These are phyloP conservation scores for Hypoxylon sp. DNA, from an alignment of 2,329 filamentous ascomycete species.

Conservation along the genomic window DNA sequence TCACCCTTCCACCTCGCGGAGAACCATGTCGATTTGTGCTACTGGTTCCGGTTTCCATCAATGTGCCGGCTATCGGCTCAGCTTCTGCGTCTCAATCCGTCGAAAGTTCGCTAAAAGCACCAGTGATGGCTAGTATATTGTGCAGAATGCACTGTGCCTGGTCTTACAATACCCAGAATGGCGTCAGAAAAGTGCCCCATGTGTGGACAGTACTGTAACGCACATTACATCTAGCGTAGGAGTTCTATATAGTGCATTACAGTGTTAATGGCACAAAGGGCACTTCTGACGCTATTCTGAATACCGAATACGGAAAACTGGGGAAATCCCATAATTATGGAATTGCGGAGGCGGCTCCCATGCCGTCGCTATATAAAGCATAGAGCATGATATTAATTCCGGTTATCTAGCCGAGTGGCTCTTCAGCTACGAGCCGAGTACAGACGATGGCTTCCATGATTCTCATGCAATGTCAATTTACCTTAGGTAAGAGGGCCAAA, in stretches of 20 bases:
- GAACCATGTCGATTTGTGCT: too few species aligned
- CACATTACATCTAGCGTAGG: too few species aligned
- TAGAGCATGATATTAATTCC: conserved; percentile 7
- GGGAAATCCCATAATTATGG: background rate
- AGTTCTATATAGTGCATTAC: too few species aligned
- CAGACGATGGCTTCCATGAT: background rate
- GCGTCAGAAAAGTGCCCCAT: too few species aligned
- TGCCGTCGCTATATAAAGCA: background rate
- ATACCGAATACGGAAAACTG: background rate
- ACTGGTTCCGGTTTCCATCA: too few species aligned
- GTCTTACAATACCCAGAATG: background rate
- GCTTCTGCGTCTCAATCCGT: background rate
- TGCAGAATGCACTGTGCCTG: background rate
- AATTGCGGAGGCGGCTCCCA: conserved; percentile 8
- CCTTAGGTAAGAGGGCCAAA: conserved; percentile 11
- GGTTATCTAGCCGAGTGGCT: conserved; percentile 2
- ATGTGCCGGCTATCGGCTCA: background rate
- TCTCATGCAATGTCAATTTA: background rate
- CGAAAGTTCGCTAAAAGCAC: background rate
- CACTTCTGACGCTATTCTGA: too few species aligned
- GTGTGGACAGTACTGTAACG: too few species aligned
- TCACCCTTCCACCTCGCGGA: too few species aligned
- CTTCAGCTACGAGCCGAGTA: background rate
- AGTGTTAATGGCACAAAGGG: too few species aligned
- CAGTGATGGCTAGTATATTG: background rate